phyloP scores from a whole-genome alignment of 2,329 filamentous ascomycete genomes.

The Rutstroemia sp. region DNA sequence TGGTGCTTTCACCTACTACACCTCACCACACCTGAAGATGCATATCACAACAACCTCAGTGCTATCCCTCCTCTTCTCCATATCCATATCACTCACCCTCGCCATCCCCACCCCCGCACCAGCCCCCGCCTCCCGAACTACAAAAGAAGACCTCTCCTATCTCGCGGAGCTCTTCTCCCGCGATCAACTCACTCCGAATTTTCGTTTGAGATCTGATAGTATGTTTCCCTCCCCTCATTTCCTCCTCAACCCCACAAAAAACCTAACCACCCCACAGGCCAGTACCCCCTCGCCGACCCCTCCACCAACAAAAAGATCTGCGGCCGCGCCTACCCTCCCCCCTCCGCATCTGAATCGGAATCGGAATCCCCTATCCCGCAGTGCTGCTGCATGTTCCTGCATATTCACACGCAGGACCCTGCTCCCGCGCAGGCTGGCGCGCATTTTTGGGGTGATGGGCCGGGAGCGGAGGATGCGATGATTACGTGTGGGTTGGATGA shows the following conservation, averaged over 20 bases:
- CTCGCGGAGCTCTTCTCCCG: neutral
- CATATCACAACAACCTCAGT: slow-evolving; percentile 29
- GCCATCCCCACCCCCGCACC: neutral
- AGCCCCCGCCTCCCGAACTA: neutral
- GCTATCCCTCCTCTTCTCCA: neutral
- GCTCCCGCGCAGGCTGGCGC: neutral
- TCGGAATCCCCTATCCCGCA: too few species aligned
- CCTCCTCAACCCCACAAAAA: neutral
- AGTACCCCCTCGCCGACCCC: neutral
- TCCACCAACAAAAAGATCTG: neutral
- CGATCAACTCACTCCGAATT: neutral
- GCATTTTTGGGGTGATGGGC: neutral
- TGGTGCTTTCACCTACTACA: too few species aligned
- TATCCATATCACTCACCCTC: neutral
- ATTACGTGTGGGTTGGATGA: slow-evolving; percentile 1
- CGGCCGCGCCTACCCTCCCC: neutral
- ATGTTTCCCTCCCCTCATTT: neutral
- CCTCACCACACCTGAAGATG: slow-evolving; percentile 28
- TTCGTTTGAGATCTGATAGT: neutral
- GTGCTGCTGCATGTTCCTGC: neutral
- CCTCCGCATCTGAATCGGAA: too few species aligned
- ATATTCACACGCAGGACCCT: neutral
- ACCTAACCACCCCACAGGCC: neutral
- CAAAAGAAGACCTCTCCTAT: neutral
- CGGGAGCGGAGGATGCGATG: neutral